Base-by-base conservation (phyloP, 805 yeast species). In the Candida pini region DNA sequence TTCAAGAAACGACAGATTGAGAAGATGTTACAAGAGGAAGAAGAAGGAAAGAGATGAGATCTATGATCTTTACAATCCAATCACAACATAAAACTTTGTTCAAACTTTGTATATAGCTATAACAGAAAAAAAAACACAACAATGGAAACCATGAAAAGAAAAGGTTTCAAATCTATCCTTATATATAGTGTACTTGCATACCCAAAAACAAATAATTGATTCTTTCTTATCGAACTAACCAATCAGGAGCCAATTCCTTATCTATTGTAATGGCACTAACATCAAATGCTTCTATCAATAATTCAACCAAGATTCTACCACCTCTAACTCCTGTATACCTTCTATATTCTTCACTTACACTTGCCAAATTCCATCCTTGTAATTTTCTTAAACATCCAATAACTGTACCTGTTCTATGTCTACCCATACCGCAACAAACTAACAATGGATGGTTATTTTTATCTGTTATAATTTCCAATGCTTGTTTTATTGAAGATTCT, bases 351-450 rank as follows among this genome's bases (percentile, higher is more conserved):
- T 90, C 98, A 37, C 88, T 76, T 1, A 90, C 92, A 56, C 83
- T 65, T 9, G 97, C 96, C 54, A 90, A 64, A 52, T 94, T 92
- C 98, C 98, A 90, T n/a, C 94, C 90, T 68, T 92, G 97, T 14
- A 92, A 64, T 40, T 96, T 71, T 43, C 98, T 66, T 30, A 90
- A 63, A 58, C 98, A 90, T 1, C 98, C 98, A 40, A 92, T 77
- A 3, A 92, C 96, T 0, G 97, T 89, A 1, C 98, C 98, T 0
- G 97, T 89, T 45, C 98, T 69, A 58, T 90, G 98, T 47, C 98
- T 68, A 0, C 98, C 98, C 98, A 92, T 92, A 10, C 97, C 96
- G 51, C 97, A 92, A 58, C 97, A 92, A 4, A 89, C 89, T 33
- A 92, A 63, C 41, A 92, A 50, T 0, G 98, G 97, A 51, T 86